Base-by-base conservation (phyloP, 495 filamentous ascomycete genomes). In the Neurospora sp. region DNA sequence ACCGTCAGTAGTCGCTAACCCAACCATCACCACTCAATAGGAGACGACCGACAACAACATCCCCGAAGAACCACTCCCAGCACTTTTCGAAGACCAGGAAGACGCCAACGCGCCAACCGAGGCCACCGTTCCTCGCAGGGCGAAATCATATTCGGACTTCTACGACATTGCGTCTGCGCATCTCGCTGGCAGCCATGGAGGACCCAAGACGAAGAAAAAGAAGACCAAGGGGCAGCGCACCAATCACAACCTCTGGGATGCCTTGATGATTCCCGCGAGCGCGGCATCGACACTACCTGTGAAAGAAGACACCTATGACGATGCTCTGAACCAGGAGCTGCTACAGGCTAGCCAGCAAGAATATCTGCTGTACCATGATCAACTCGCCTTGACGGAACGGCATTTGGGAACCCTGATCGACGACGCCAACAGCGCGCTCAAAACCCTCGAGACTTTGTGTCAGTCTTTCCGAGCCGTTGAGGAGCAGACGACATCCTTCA, bases 391-490 rank as follows among this genome's bases (percentile, higher is more conserved):
- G 79, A 92, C 92, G 4, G 90, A 92, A 78, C 87, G 91, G 4
- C 93, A 97, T 78, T 86, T 98, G 39, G 89, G 93, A 73, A 85
- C 85, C n/a, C 86, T 99, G n/a, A 83, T 98, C 24, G 82, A 85
- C 42, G 91, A 92, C 77, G 92, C 94, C 4, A 87, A 91, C 71
- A 87, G 86, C 6, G 90, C 93, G 0, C 87, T 98, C 19, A 85
- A 89, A 42, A 85, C 93, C 40, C 86, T 99, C 36, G 89, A 90
- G 34, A 89, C 84, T 10, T 86, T 98, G 36, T 92, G 94, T 71
- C 87, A 90, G 76, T 93, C 93, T 36, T 99, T 98, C 82, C 88
- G 88, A 73, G 83, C 90, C 1, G 96, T 99, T 40, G 93, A 97
- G 79, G 85, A 88, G 17, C 95, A 98, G 83, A 98, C 96, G 1